These are phyloP conservation scores for Trichoderma breve DNA, from an alignment of 2,329 filamentous ascomycete genomes.

Conservation along the genomic window DNA sequence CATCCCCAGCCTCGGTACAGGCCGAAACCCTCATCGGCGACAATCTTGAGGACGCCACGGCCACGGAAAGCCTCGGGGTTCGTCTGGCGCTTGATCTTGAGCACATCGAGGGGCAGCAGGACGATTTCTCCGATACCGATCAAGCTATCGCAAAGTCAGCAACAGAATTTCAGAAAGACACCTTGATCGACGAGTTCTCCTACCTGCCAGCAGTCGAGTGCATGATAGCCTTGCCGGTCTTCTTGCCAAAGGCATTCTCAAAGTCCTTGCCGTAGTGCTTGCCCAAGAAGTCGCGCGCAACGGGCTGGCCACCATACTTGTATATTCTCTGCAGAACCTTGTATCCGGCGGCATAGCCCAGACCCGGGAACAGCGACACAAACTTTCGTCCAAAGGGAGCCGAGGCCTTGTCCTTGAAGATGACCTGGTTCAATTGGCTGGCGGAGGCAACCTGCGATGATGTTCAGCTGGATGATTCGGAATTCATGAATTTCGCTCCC, in stretches of 20 bases:
- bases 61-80: slow-evolving; percentile 98
- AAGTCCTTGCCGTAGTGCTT: slow-evolving; percentile 79
- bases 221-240: slow-evolving; percentile 97
- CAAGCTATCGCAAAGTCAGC: slow-evolving; percentile 51
- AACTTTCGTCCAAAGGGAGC: slow-evolving; percentile 75
- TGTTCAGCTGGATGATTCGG: slow-evolving; percentile 22
- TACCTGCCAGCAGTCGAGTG: slow-evolving; percentile 92
- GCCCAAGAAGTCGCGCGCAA: slow-evolving; percentile 84
- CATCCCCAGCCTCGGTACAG: slow-evolving; percentile 95
- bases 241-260: slow-evolving; percentile 87
- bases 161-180: neutral
- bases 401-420: slow-evolving; percentile 85
- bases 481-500: slow-evolving; percentile 5
- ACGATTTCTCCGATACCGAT: slow-evolving; percentile 98
- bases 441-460: slow-evolving; percentile 33
- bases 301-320: slow-evolving; percentile 97
- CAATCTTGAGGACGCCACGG: slow-evolving; percentile 83
- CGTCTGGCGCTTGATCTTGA: slow-evolving; percentile 99
- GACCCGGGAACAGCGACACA: slow-evolving; percentile 91
- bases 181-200: slow-evolving; percentile 19
- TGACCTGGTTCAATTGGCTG: slow-evolving; percentile 77
- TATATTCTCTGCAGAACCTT: slow-evolving; percentile 97
- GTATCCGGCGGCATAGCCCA: slow-evolving; percentile 96
- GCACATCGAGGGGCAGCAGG: slow-evolving; percentile 87
- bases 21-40: slow-evolving; percentile 91